A percentile compares a stretch with the other conserved stretches of the same genome.
phyloP scores from a whole-genome alignment of 1,284 basidiomycete genomes.

The Bjerkandera adusta region DNA sequence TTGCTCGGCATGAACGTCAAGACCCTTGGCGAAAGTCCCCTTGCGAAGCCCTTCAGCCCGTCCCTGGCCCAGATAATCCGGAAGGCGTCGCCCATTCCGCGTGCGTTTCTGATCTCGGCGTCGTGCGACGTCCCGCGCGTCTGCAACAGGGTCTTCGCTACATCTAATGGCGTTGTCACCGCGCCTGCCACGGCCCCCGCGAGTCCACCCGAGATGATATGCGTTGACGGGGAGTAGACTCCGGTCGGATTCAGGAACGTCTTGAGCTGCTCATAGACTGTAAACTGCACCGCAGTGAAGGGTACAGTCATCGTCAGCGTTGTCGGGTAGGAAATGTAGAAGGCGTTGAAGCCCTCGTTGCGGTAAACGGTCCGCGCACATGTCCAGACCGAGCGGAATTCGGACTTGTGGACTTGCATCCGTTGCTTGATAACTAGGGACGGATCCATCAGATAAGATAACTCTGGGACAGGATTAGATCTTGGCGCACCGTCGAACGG shows the following conservation, averaged over 20 bases:
- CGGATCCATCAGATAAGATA: conserved; percentile 12
- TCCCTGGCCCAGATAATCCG: conserved; percentile 86
- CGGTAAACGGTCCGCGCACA: conserved; percentile 85
- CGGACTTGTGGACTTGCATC: conserved; percentile 95
- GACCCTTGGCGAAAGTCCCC: conserved; percentile 90
- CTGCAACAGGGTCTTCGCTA: conserved; percentile 97
- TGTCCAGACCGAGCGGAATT: conserved; percentile 80
- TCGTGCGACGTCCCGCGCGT: conserved; percentile 88
- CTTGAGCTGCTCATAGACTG: conserved; percentile 95
- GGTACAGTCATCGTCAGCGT: conserved; percentile 97
- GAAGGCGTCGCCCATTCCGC: conserved; percentile 88
- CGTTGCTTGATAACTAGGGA: conserved; percentile 94
- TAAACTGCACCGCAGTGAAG: conserved; percentile 98
- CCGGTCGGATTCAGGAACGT: conserved; percentile 82
- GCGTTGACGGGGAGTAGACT: conserved; percentile 88
- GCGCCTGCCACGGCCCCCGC: conserved; percentile 95
- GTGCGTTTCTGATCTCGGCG: conserved; percentile 78
- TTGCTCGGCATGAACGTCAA: conserved; percentile 97
- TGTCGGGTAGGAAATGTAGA: conserved; percentile 99
- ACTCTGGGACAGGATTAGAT: conserved; percentile 9
- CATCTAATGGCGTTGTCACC: conserved; percentile 95
- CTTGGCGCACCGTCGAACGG: conserved; percentile 93
- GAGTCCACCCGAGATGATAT: conserved; percentile 88
- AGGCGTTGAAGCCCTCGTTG: conserved; percentile 86
- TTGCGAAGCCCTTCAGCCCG: conserved; percentile 81